phyloP scores from a whole-genome alignment of 2,329 filamentous ascomycete species.

The Neospermospora avenae region DNA sequence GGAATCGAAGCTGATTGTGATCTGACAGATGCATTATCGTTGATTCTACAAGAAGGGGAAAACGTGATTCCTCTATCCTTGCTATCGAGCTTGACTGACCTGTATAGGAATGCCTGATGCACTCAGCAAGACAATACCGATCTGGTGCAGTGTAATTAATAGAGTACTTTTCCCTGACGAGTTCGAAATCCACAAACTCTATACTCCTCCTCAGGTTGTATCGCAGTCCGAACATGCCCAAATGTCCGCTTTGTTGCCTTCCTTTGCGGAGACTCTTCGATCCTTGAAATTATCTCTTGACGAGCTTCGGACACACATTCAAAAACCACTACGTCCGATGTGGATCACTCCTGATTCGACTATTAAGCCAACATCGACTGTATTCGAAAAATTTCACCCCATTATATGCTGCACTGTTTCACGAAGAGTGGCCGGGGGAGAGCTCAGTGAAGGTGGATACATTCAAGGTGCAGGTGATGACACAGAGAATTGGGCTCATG shows the following conservation, averaged over 20 bases:
- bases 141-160: slow-evolving; percentile 91
- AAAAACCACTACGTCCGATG: slow-evolving; percentile 70
- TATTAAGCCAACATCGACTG: slow-evolving; percentile 38
- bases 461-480: slow-evolving; percentile 95
- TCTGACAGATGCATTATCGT: slow-evolving; percentile 69
- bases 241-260: slow-evolving; percentile 55
- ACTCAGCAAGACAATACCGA: slow-evolving; percentile 86
- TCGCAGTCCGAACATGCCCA: slow-evolving; percentile 75
- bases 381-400: slow-evolving; percentile 61
- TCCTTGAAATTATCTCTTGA: slow-evolving; percentile 59
- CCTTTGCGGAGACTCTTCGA: slow-evolving; percentile 51
- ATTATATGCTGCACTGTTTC: slow-evolving; percentile 87
- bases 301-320: slow-evolving; percentile 52
- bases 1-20: not conserved
- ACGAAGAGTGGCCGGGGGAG: slow-evolving; percentile 63
- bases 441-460: slow-evolving; percentile 71
- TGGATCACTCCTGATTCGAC: slow-evolving; percentile 75
- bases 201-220: slow-evolving; percentile 70
- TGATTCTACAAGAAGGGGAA: slow-evolving; percentile 88
- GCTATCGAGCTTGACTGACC: slow-evolving; percentile 19
- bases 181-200: slow-evolving; percentile 48
- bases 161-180: slow-evolving; percentile 66
- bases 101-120: slow-evolving; percentile 81
- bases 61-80: slow-evolving; percentile 51
- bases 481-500: slow-evolving; percentile 85